Base-by-base conservation (phyloP, 805 yeast species). In the Jamesozyma piceae region DNA sequence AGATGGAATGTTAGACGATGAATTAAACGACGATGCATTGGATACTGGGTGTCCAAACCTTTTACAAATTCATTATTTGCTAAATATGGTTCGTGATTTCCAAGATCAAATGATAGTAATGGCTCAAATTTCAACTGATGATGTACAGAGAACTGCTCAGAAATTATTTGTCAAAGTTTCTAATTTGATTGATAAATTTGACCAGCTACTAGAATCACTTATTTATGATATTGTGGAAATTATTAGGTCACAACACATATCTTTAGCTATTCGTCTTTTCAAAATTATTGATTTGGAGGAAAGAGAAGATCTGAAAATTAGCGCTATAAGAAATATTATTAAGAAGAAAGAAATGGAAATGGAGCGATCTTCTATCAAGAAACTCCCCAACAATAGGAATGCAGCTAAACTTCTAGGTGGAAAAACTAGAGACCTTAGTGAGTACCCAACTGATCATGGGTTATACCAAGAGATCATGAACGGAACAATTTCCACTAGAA, bases 251-350 rank as follows among this genome's bases (percentile, higher is more conserved):
- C 82, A 77, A 0, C 86, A 89, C 56, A 62, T 65, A 27, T 77
- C 81, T 27, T 66, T 88, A 49, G 78, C 85, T 1, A 78, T 80
- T 30, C 77, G 89, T 41, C 59, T 83, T 37, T 78, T 87, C 34
- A 83, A 86, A 49, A 75, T 92, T 15, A 69, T 92, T 35, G 94
- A 88, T 49, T 71, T 67, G 49, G 98, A 92, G 61, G 85, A 82
- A 49, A 68, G 73, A 24, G 87, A 85, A 54, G 98, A 92, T 55
- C 60, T 78, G 46, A 78, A 80, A 40, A 70, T 68, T 19, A 57
- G 55, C 6, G 62, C 66, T 1, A 55, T 66, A 3, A 53, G 65
- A 43, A 54, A 57, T 41, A 52, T 63, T 49, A 43, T 52, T 43
- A 58, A 52, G 37, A 60, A 61, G 45, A 55, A 57, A 35, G 63